A percentile compares a stretch with the other conserved stretches of the same genome.
Conservation (phyloP, 2,329 filamentous ascomycete genomes). For the Neofusicoccum ribis region DNA sequence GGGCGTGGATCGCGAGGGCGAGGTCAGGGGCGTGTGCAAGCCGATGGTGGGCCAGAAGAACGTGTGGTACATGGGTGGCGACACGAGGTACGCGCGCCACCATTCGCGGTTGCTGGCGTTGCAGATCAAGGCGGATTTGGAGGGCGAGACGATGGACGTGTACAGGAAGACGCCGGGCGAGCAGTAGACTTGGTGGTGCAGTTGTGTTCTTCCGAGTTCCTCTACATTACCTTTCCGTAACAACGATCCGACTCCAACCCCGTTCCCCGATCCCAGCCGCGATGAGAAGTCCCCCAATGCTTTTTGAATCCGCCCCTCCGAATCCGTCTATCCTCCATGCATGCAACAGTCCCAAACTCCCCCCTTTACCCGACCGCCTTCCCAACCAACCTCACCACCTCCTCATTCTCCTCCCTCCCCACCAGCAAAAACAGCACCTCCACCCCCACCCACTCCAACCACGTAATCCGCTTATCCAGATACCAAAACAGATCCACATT, state of each 20-base stretch:
- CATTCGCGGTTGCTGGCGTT: conserved; percentile 48
- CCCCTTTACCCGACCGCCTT: not conserved
- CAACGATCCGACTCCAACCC: too few species aligned
- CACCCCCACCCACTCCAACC: conserved; percentile 3
- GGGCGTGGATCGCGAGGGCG: conserved; percentile 49
- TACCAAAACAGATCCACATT: conserved; percentile 6
- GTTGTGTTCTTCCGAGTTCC: not conserved
- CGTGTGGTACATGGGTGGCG: conserved; percentile 50
- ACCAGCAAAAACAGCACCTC: conserved; percentile 4
- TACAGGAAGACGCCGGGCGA: conserved; percentile 18
- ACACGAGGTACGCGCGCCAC: conserved; percentile 49
- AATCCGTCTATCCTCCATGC: too few species aligned
- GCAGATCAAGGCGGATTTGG: conserved; percentile 46
- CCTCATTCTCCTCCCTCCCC: conserved; percentile 5
- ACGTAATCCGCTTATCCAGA: conserved; percentile 5
- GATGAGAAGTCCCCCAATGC: too few species aligned
- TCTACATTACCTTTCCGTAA: not conserved
- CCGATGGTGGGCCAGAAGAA: conserved; percentile 33
- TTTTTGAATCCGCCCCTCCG: not conserved
- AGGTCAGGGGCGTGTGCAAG: conserved; percentile 44
- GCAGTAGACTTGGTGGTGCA: not conserved
- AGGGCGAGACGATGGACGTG: conserved; percentile 25
- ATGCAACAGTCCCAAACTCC: not conserved
- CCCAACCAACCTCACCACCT: not conserved
- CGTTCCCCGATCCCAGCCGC: too few species aligned